Evolutionary conservation across 2,329 filamentous ascomycete genomes (phyloP).

Genomic region (Teratosphaeria gauchensis): DNA sequence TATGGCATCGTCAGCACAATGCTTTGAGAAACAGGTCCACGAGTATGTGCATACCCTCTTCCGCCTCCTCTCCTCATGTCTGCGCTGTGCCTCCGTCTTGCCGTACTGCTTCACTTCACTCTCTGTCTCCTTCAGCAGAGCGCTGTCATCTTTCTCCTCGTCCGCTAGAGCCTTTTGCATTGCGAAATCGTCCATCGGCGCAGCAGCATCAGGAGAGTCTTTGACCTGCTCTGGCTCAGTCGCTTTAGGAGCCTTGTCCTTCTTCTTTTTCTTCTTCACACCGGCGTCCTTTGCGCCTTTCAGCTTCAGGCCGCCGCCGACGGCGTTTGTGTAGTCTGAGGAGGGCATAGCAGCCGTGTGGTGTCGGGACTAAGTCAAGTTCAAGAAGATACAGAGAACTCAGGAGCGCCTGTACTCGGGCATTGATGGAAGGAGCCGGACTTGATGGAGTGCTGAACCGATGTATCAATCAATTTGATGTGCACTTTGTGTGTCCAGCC

Average conservation of each 20-base stretch:
- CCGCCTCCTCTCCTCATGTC: slow-evolving; percentile 69
- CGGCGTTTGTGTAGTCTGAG: slow-evolving; percentile 62
- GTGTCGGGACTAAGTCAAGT: not conserved
- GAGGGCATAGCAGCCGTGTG: slow-evolving; percentile 48
- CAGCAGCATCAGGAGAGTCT: not conserved
- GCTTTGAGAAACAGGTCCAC: not conserved
- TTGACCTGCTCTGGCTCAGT: slow-evolving; percentile 5
- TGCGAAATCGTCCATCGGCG: slow-evolving; percentile 6
- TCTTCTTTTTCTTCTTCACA: slow-evolving; percentile 58
- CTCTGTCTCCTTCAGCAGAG: slow-evolving; percentile 11
- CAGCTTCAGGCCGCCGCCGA: slow-evolving; percentile 70
- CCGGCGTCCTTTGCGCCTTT: slow-evolving; percentile 62
- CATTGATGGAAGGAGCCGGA: not conserved
- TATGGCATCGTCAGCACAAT: slow-evolving; percentile 1
- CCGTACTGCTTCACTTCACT: slow-evolving; percentile 17
- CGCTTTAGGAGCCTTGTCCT: slow-evolving; percentile 11
- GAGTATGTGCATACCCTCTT: slow-evolving; percentile 55
- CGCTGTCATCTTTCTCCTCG: slow-evolving; percentile 16
- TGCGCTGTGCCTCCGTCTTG: slow-evolving; percentile 78
- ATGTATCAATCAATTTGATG: too few species aligned
- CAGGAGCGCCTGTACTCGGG: not conserved
- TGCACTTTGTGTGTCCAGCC: too few species aligned
- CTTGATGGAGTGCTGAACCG: too few species aligned
- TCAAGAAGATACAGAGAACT: not conserved
- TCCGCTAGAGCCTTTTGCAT: slow-evolving; percentile 26